Conservation (phyloP, 1,284 basidiomycete genomes). For the Ganoderma leucocontextum region DNA sequence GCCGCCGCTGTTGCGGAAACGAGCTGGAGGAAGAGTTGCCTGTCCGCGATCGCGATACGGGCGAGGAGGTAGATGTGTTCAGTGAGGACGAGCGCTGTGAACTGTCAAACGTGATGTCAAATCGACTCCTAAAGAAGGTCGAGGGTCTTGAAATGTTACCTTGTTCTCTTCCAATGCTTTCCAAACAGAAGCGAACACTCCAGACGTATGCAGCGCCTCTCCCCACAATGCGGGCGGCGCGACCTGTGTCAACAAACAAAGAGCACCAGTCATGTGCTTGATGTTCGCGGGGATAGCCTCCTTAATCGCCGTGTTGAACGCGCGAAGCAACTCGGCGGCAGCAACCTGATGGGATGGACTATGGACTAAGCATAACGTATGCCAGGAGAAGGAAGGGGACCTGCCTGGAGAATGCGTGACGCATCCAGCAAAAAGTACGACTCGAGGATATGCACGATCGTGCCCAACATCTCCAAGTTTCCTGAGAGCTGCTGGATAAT, state of each 20-base stretch:
- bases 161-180: constrained; percentile 69
- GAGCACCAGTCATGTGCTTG: constrained; percentile 61
- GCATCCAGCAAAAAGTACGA: constrained; percentile 85
- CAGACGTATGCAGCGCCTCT: constrained; percentile 72
- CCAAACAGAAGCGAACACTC: constrained; percentile 69
- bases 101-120: constrained; percentile 45
- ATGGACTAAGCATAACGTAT: background rate
- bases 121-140: background rate
- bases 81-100: constrained; percentile 60
- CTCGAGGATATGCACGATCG: constrained; percentile 74
- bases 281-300: constrained; percentile 58
- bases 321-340: constrained; percentile 61
- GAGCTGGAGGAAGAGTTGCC: constrained; percentile 69
- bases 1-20: constrained; percentile 65
- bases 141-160: constrained; percentile 46
- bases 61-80: constrained; percentile 76
- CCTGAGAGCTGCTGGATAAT: constrained; percentile 66
- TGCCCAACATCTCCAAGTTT: constrained; percentile 83
- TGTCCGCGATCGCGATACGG: constrained; percentile 70
- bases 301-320: constrained; percentile 58
- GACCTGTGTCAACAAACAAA: constrained; percentile 68
- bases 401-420: constrained; percentile 71
- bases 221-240: constrained; percentile 72
- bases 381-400: constrained; percentile 22
- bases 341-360: constrained; percentile 49